These are phyloP conservation scores for Trichoderma breve DNA, from an alignment of 2,329 filamentous ascomycete species.

Conservation along the genomic window DNA sequence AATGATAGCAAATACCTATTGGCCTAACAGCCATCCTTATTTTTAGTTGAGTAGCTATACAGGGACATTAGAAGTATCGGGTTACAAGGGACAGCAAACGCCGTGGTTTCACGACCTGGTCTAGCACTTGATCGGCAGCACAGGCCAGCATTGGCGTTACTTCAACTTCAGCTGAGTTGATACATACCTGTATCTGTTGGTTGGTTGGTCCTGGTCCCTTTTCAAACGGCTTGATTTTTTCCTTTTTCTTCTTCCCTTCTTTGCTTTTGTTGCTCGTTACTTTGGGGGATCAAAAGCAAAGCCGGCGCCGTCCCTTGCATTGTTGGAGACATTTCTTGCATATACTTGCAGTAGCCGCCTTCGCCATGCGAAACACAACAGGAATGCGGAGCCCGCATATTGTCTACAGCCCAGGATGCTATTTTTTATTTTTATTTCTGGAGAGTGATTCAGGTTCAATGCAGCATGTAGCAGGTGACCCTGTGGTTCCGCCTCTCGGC, in stretches of 20 bases:
- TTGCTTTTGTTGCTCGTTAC: background rate
- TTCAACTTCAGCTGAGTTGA: background rate
- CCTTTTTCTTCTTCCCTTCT: background rate
- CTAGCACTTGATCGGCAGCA: conserved; percentile 9
- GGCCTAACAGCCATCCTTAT: background rate
- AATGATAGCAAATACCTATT: background rate
- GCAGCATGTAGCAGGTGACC: background rate
- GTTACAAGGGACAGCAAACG: background rate
- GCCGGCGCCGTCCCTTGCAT: background rate
- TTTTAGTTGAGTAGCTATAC: background rate
- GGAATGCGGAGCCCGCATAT: conserved; percentile 6
- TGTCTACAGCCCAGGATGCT: background rate
- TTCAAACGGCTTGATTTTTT: background rate
- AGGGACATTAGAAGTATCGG: background rate
- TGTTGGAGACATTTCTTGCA: background rate
- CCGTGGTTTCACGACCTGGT: conserved; percentile 3
- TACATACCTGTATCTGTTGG: background rate
- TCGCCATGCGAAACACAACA: background rate
- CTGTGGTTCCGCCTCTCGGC: background rate
- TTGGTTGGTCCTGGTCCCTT: background rate
- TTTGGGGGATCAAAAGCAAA: background rate
- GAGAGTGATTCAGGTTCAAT: background rate
- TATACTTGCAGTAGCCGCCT: background rate
- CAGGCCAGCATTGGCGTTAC: background rate
- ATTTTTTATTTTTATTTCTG: background rate